Percentiles rank a stretch among this genome's conserved stretches.
Evolutionary conservation across 306 rosid species (phyloP).

Genomic region (Arachis stenosperma): DNA sequence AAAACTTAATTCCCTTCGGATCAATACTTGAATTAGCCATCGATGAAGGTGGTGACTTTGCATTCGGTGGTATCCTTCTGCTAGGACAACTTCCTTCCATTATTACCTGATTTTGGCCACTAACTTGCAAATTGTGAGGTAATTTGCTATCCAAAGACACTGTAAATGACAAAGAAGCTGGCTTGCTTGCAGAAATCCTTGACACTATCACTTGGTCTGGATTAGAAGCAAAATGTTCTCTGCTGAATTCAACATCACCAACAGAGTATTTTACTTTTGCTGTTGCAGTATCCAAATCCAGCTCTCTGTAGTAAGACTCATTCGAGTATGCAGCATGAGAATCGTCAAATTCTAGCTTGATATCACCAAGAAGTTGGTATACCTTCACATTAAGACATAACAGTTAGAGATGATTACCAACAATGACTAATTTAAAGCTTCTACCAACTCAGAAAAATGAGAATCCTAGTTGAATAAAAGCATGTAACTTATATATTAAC

Average conservation of each 20-base stretch:
- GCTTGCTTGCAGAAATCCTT: slow-evolving; percentile 59
- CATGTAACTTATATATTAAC: no score
- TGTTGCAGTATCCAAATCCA: slow-evolving; percentile 72
- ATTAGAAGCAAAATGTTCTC: slow-evolving; percentile 73
- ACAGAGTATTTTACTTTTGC: slow-evolving; percentile 60
- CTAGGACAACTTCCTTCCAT: slow-evolving; percentile 67
- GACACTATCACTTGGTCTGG: slow-evolving; percentile 71
- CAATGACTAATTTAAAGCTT: no score
- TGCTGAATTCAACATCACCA: slow-evolving; percentile 60
- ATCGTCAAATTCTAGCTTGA: slow-evolving; percentile 65
- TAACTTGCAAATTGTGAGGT: slow-evolving; percentile 45
- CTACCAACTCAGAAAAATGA: no score
- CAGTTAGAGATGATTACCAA: slow-evolving; percentile 8
- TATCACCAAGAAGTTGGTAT: slow-evolving; percentile 72
- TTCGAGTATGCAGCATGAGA: slow-evolving; percentile 52
- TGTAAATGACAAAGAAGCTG: slow-evolving; percentile 56
- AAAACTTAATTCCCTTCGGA: slow-evolving; percentile 56
- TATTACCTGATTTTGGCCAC: slow-evolving; percentile 52
- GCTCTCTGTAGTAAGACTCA: slow-evolving; percentile 63
- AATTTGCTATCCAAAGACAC: slow-evolving; percentile 70
- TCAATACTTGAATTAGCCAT: no score
- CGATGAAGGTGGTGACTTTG: slow-evolving; percentile 7
- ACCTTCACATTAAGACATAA: slow-evolving; percentile 44
- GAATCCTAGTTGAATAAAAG: no score
- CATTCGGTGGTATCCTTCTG: slow-evolving; percentile 41